Conservation (phyloP, 495 filamentous ascomycete species). For the Hypoxylon lienhwacheense region DNA sequence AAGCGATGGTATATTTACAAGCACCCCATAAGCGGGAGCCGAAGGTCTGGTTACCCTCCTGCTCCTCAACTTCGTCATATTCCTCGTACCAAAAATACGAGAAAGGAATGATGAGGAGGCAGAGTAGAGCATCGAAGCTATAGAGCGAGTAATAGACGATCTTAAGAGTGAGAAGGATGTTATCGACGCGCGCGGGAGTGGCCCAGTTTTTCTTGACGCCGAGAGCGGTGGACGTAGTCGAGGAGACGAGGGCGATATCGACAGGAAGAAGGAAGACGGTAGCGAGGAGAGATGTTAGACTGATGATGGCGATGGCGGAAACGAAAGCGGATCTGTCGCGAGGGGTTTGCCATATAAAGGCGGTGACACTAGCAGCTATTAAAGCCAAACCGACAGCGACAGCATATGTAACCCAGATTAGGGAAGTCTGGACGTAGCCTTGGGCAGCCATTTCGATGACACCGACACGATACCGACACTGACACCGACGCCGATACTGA, state of each 20-base stretch:
- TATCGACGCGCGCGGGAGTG: conserved; percentile 71
- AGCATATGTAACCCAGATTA: conserved; percentile 92
- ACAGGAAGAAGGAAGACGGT: conserved; percentile 92
- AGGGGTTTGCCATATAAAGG: conserved; percentile 83
- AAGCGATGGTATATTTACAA: conserved; percentile 86
- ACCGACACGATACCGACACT: too few species aligned
- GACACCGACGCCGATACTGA: too few species aligned
- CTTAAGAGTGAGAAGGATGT: conserved; percentile 75
- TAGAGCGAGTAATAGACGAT: conserved; percentile 93
- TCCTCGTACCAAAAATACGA: conserved; percentile 99
- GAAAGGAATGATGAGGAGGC: conserved; percentile 88
- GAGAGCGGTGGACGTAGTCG: conserved; percentile 71
- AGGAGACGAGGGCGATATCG: conserved; percentile 92
- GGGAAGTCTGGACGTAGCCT: conserved; percentile 72
- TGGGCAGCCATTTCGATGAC: conserved; percentile 60
- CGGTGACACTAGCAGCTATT: conserved; percentile 74
- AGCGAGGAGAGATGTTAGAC: conserved; percentile 81
- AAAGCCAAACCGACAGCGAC: conserved; percentile 73
- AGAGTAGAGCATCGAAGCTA: conserved; percentile 87
- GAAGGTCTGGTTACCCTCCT: conserved; percentile 72
- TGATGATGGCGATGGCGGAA: conserved; percentile 79
- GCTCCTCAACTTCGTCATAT: conserved; percentile 81
- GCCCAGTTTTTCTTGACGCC: conserved; percentile 96
- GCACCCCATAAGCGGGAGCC: conserved; percentile 74
- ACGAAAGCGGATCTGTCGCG: conserved; percentile 81